These are phyloP conservation scores for Acmispon strigosus DNA, from an alignment of 306 rosid species.

Conservation along the genomic window DNA sequence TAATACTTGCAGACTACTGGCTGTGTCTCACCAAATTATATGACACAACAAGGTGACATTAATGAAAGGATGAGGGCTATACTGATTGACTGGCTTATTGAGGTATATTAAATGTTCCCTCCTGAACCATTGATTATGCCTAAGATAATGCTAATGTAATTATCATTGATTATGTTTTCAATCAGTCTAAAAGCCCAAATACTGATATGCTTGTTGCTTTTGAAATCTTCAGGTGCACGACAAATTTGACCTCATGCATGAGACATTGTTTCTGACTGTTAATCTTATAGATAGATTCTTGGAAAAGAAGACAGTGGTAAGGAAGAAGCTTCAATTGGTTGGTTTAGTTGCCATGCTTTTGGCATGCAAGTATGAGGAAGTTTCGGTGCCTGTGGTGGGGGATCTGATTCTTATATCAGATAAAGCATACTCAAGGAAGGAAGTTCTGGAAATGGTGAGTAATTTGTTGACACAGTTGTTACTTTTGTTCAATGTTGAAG, in stretches of 20 bases:
- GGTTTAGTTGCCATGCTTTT: slow-evolving; percentile 97
- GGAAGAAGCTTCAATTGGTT: slow-evolving; percentile 95
- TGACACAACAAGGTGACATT: slow-evolving; percentile 73
- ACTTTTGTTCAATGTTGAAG: no score
- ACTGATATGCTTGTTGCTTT: slow-evolving; percentile 1
- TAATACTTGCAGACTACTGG: slow-evolving; percentile 45
- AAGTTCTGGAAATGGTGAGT: slow-evolving; percentile 97
- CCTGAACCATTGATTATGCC: slow-evolving; percentile 13
- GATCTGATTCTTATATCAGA: slow-evolving; percentile 91
- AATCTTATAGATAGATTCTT: slow-evolving; percentile 84
- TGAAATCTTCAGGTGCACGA: slow-evolving; percentile 76
- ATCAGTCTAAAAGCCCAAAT: not conserved
- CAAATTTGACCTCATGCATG: slow-evolving; percentile 83
- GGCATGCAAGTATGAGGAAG: slow-evolving; percentile 98
- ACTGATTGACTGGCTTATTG: slow-evolving; percentile 93
- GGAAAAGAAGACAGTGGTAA: slow-evolving; percentile 47
- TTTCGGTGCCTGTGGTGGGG: slow-evolving; percentile 80
- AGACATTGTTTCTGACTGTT: slow-evolving; percentile 81
- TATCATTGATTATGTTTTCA: not conserved
- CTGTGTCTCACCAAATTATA: slow-evolving; percentile 61
- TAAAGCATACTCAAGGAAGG: slow-evolving; percentile 71
- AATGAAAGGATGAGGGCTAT: slow-evolving; percentile 97
- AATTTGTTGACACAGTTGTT: slow-evolving; percentile 7
- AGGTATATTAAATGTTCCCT: slow-evolving; percentile 40
- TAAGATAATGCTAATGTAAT: slow-evolving; percentile 16